Base-by-base conservation (phyloP, 495 filamentous ascomycete genomes). In the Xylaria sp. region DNA sequence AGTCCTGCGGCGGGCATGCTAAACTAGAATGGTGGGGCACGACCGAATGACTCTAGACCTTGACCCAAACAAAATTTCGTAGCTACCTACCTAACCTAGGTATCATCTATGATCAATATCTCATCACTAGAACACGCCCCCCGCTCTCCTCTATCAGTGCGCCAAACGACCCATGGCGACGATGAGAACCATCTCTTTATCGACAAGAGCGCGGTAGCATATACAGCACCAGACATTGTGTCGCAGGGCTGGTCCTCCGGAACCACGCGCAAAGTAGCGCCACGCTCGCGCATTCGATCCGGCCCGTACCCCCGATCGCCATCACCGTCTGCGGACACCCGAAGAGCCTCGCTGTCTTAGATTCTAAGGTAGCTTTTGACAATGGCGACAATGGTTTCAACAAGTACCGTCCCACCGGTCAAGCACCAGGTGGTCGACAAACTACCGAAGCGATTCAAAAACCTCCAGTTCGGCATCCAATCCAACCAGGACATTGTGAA, bases 401-500 rank as follows among this genome's bases (percentile, higher is more conserved):
- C 74, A 48, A 69, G 12, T 33, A 57, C 75, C 26, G 65, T 48
- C 35, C 55, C 68, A 48, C 77, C 87, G 76, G 86, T 88, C 79
- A 98, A 98, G 85, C 89, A 92, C 84, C 94, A 97, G 86, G 90
- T 98, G 77, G 89, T 94, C 53, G 93, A 97, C 81, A 88, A 90
- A 72, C 82, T 92, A 9, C 95, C 95, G 7, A 97, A 97, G 86
- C 87, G 93, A 70, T 97, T 99, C 82, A 94, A 92, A 76, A 90
- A 95, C 77, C 85, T 99, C 75, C 92, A 96, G 76, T 99, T 99
- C 79, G 96, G 96, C 75, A 91, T 98, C 68, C 87, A 95, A 91
- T 97, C 94, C 21, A 92, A 90, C 71, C 91, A 97, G 78, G 94
- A 98, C 75, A 97, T 98, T 71, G 92, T 97, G 66, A 94, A 93